phyloP scores from a whole-genome alignment of 2,329 filamentous ascomycete species.

The Pestalotiopsis fici region DNA sequence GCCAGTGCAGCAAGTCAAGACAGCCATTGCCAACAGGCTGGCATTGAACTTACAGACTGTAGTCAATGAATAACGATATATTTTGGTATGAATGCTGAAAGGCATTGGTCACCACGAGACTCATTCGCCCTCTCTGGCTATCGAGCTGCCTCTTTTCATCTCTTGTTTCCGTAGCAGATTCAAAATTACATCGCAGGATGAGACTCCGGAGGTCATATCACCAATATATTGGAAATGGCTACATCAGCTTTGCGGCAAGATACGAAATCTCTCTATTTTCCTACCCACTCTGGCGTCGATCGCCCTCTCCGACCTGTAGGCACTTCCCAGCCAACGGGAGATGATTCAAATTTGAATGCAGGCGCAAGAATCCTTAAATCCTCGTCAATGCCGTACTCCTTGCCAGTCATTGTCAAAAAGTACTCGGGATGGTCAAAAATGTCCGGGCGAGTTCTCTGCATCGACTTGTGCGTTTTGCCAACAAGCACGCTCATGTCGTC shows the following conservation, averaged over 20 bases:
- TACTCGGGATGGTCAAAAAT: neutral
- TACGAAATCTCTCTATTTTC: too few relatives aligned
- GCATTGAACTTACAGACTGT: neutral
- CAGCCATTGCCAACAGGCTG: neutral
- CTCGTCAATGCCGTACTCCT: neutral
- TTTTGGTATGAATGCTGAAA: too few relatives aligned
- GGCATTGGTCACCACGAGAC: too few relatives aligned
- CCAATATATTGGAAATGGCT: too few relatives aligned
- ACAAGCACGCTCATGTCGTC: slow-evolving; percentile 23
- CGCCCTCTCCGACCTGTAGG: neutral
- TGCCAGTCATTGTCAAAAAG: neutral
- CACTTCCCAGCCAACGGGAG: neutral
- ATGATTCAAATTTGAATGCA: neutral
- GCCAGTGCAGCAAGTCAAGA: neutral
- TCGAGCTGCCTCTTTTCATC: too few relatives aligned
- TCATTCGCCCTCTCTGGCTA: too few relatives aligned
- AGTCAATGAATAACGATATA: too few relatives aligned
- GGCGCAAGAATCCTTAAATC: neutral
- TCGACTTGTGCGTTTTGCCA: neutral
- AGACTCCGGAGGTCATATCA: too few relatives aligned
- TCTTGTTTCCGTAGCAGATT: too few relatives aligned
- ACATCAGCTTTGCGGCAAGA: too few relatives aligned
- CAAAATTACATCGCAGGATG: too few relatives aligned
- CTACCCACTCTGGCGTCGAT: neutral
- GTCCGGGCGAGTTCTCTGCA: neutral